Conservation (phyloP, 2,329 filamentous ascomycete species). For the Venturia effusa region DNA sequence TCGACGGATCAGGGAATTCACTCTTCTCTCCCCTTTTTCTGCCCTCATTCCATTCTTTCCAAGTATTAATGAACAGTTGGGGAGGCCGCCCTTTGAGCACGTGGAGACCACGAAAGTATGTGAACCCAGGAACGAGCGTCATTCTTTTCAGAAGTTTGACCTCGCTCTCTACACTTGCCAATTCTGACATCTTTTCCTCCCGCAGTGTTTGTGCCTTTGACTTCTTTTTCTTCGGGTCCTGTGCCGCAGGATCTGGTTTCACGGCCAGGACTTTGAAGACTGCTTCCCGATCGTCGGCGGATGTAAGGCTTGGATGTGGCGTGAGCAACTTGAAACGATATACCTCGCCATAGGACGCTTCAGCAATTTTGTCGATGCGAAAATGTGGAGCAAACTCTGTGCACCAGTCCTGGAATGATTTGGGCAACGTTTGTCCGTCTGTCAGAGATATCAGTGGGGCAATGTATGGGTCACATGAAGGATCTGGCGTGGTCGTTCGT, state of each 20-base stretch:
- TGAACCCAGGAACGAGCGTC: constrained; percentile 50
- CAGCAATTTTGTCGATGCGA: constrained; percentile 49
- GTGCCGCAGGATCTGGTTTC: constrained; percentile 17
- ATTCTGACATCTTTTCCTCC: constrained; percentile 32
- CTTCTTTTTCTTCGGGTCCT: constrained; percentile 23
- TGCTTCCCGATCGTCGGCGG: constrained; percentile 30
- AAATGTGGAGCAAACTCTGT: constrained; percentile 22
- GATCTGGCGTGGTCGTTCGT: background rate
- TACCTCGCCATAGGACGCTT: constrained; percentile 57
- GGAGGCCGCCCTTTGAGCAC: constrained; percentile 48
- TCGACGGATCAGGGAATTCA: constrained; percentile 46
- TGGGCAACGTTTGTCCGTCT: background rate
- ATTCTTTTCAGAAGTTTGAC: constrained; percentile 46
- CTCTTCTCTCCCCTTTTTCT: constrained; percentile 34
- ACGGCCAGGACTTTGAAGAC: constrained; percentile 38
- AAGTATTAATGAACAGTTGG: constrained; percentile 36
- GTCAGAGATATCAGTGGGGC: constrained; percentile 7
- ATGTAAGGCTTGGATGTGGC: constrained; percentile 17
- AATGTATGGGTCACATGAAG: constrained; percentile 5
- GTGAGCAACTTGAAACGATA: constrained; percentile 41
- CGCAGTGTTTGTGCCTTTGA: constrained; percentile 27
- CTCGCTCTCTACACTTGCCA: constrained; percentile 35
- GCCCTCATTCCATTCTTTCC: constrained; percentile 32
- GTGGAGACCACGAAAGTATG: constrained; percentile 47
- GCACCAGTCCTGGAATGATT: constrained; percentile 8